Evolutionary conservation across 2,329 filamentous ascomycete species (phyloP).

Genomic region (Hymenoscyphus scutula): DNA sequence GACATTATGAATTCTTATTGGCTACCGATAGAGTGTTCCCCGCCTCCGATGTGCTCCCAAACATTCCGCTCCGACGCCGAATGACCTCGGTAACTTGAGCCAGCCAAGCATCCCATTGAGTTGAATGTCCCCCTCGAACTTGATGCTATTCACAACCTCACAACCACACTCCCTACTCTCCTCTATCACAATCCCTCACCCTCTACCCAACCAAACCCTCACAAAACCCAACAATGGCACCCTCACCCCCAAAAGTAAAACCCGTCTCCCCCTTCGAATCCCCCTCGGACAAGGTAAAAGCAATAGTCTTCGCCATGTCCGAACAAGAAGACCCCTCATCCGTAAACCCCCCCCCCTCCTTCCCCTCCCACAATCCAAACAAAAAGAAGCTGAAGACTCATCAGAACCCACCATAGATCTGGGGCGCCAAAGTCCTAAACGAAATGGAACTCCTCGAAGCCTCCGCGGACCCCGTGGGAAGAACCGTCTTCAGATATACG

Average conservation of each 20-base stretch:
- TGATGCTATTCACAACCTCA: too few relatives aligned
- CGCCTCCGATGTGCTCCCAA: too few relatives aligned
- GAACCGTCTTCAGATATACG: conserved; percentile 43
- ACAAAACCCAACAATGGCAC: not conserved
- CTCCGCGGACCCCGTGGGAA: conserved; percentile 22
- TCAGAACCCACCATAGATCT: conserved; percentile 21
- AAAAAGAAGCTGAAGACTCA: not conserved
- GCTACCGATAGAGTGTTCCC: too few relatives aligned
- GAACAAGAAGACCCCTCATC: not conserved
- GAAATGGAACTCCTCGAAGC: conserved; percentile 29
- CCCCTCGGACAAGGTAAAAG: not conserved
- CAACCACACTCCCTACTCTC: too few relatives aligned
- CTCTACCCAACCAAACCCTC: too few relatives aligned
- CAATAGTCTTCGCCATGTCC: not conserved
- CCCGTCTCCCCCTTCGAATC: not conserved
- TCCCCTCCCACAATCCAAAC: conserved; percentile 15
- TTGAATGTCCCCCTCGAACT: too few relatives aligned
- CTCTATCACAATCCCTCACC: too few relatives aligned
- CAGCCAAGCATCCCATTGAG: too few relatives aligned
- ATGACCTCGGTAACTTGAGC: too few relatives aligned
- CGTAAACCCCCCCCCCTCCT: not conserved
- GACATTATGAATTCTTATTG: too few relatives aligned
- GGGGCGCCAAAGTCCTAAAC: conserved; percentile 25
- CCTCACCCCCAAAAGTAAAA: not conserved
- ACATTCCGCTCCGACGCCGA: too few relatives aligned